Evolutionary conservation across 805 yeast species (phyloP), one percentile per base, ranked within the genome.

Genomic region (Zygosaccharomyces lentus): DNA sequence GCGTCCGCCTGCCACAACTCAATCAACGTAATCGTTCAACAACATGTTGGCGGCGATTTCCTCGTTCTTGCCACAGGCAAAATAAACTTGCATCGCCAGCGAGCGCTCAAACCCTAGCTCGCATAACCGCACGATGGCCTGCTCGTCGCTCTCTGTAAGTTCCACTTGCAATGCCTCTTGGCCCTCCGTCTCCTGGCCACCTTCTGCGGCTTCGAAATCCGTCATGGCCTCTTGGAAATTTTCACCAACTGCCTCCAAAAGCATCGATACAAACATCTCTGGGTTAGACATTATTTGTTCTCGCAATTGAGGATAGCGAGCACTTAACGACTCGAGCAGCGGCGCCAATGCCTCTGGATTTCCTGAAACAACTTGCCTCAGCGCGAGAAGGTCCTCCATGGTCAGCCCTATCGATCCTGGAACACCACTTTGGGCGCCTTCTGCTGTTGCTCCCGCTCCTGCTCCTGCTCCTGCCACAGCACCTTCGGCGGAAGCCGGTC

Each of bases 1-100:
- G 32, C 7, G 32, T n/a, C 3, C n/a, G 8, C 29, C n/a, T 26
- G 29, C n/a, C 29, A 26, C 10, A 10, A 29, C 16, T 47, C 49
- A 57, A 43, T 68, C 70, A 40, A 70, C 70, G 43, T 76, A 78
- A 50, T 77, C 83, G 60, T 75, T 77, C 61, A 93, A 86, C 57
- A 93, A 74, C 61, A 88, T 79, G 70, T 93, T 93, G 17, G 98
- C 99, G 35, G 99, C 89, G 59, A 87, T 78, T 72, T 91, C 96
- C 71, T 93, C 99, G 68, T 93, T 88, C 71, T 89, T 91, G 61
- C 93, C 99, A 68, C 99, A 93, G 34, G 98, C 98, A 76, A 93
- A 82, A 71, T 87, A 93, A 25, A 95, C 96, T 71, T 90, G 96
- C 50, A 89, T 80, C 37, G 87, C 99, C 47, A 84, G 72, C 55